phyloP scores from a whole-genome alignment of 2,329 filamentous ascomycete species.

The Penicillium sp. region DNA sequence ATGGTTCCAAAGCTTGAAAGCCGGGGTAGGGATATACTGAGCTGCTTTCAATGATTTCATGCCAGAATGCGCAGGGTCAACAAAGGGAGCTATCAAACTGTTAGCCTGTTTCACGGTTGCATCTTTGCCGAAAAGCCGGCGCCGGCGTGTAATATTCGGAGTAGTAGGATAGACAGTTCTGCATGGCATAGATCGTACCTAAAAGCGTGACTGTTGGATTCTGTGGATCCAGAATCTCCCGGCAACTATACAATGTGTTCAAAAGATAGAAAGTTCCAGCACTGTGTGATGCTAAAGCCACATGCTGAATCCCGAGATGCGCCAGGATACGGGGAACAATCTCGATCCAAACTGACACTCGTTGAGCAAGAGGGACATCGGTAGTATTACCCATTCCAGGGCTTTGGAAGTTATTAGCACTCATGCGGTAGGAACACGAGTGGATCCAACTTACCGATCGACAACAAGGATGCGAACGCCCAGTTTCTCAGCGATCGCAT shows the following conservation, averaged over 20 bases:
- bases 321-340: conserved; percentile 42
- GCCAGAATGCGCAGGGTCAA: conserved; percentile 41
- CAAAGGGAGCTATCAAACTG: conserved; percentile 44
- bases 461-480: conserved; percentile 7
- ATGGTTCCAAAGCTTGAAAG: conserved; percentile 28
- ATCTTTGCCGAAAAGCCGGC: background rate
- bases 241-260: conserved; percentile 41
- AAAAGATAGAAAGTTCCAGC: conserved; percentile 47
- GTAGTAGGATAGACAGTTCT: background rate
- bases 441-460: conserved; percentile 1
- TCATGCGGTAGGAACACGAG: background rate
- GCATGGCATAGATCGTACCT: background rate
- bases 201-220: background rate
- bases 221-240: conserved; percentile 29
- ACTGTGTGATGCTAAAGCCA: conserved; percentile 43
- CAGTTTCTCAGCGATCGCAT: conserved; percentile 4
- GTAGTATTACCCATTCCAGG: conserved; percentile 49
- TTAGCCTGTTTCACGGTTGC: conserved; percentile 15
- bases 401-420: conserved; percentile 23
- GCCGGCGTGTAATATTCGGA: background rate
- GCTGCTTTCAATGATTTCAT: conserved; percentile 29
- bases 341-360: conserved; percentile 46
- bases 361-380: conserved; percentile 33
- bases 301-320: conserved; percentile 38
- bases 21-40: conserved; percentile 26